Evolutionary conservation across 768 basidiomycete species (phyloP), one percentile per base, ranked within the genome.

Genomic region (Daedaleopsis sinensis): DNA sequence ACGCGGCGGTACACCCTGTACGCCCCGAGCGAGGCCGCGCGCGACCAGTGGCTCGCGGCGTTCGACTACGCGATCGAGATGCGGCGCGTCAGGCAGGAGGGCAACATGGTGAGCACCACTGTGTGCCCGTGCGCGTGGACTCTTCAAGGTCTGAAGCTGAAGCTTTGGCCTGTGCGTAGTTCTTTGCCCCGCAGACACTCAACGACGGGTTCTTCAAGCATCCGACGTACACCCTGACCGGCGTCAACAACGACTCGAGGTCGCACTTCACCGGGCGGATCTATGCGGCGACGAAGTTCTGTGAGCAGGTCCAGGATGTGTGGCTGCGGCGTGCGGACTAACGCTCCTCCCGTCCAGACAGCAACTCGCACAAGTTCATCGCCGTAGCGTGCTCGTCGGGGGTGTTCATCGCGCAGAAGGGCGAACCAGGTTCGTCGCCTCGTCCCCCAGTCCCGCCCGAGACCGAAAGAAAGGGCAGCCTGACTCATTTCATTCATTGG

Each of bases 1-100:
- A 77, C 74, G 53, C 82, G 91, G 48, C 76, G 86, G 59, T 94
- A 93, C 71, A 94, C 89, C 3, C 76, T 94, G 11, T 91, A 86
- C 64, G 87, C 89, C 0, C 64, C 77, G 18, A 84, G 80, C 13
- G 88, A 91, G 48, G 68, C 75, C 1, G 63, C 80, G 59, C 77
- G 93, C 58, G 79, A 80, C 68, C 84, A 82, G 65, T 94, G 93
- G 93, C 59, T 82, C 19, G 77, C 77, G 13, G 78, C 78, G 13
- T 76, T 94, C 19, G 76, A 82, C 4, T 82, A 92, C 62, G 82
- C 90, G 8, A 78, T 90, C 32, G 85, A 78, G 1, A 77, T 94
- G 8, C 79, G 89, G 64, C 81, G 81, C 64, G 88, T 80, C 9
- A 75, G 85, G 52, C 84, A 85, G 63, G 93, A 93, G 46, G 81